Evolutionary conservation across 2,329 filamentous ascomycete genomes (phyloP).

Genomic region (Calonectria multiphialidica): DNA sequence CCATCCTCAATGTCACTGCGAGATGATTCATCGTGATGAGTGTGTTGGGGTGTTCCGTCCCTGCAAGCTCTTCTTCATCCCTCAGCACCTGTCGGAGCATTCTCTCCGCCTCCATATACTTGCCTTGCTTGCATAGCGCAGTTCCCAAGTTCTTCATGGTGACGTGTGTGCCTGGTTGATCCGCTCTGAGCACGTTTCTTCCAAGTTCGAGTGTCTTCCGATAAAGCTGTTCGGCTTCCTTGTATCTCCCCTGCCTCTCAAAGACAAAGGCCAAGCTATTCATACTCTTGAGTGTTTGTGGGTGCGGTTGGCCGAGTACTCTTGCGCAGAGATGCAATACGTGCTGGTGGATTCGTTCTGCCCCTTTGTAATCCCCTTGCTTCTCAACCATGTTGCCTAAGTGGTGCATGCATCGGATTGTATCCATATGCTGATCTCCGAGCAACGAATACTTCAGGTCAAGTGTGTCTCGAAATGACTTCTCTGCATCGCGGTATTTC

Average conservation of each 20-base stretch:
- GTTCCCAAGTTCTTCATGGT: not conserved
- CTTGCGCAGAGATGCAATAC: not conserved
- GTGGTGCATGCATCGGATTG: slow-evolving; percentile 18
- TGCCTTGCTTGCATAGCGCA: not conserved
- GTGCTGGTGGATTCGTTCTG: not conserved
- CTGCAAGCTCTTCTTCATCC: not conserved
- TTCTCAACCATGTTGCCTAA: slow-evolving; percentile 6
- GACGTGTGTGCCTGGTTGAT: not conserved
- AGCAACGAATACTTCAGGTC: slow-evolving; percentile 23
- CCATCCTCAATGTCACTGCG: not conserved
- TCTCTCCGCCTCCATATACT: not conserved
- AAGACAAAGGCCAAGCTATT: not conserved
- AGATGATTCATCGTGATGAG: not conserved
- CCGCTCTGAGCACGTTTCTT: not conserved
- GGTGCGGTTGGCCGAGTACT: not conserved
- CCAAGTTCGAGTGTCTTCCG: not conserved
- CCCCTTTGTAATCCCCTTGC: not conserved
- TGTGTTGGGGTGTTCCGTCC: not conserved
- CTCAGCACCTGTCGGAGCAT: not conserved
- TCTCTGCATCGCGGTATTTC: slow-evolving; percentile 27
- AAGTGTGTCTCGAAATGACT: slow-evolving; percentile 25
- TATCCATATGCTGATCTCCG: slow-evolving; percentile 28
- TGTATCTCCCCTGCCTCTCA: not conserved
- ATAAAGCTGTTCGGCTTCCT: slow-evolving; percentile 1
- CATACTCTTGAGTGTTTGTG: not conserved